A percentile compares a stretch with the other conserved stretches of the same genome.
These are phyloP conservation scores for Phytophthora sansomeana DNA, from an alignment of 352 stramenopile species.

Conservation along the genomic window DNA sequence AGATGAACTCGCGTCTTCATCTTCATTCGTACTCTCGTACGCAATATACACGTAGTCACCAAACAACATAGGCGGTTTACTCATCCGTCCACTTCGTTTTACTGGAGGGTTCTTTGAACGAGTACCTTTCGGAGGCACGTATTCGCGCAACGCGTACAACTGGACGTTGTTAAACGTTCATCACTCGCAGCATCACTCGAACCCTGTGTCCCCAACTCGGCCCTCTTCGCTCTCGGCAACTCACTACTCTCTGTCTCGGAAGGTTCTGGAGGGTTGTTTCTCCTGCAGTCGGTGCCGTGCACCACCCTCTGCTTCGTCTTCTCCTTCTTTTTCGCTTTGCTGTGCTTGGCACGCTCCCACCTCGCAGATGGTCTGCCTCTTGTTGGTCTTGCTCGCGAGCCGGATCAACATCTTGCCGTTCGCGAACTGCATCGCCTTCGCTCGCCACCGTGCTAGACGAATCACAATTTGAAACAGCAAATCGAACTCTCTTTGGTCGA, in stretches of 20 bases:
- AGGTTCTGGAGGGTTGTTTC: too few relatives aligned
- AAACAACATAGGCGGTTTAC: constrained; percentile 3
- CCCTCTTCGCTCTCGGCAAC: not conserved
- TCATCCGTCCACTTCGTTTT: constrained; percentile 11
- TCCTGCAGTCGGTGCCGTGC: not conserved
- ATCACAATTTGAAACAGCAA: not conserved
- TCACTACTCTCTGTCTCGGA: too few relatives aligned
- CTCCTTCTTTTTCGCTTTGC: not conserved
- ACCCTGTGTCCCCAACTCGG: too few relatives aligned
- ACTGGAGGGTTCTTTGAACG: not conserved
- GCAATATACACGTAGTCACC: constrained; percentile 3
- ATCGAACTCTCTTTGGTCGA: not conserved
- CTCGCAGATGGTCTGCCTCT: not conserved
- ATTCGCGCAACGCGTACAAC: not conserved
- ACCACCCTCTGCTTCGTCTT: not conserved
- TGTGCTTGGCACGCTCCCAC: not conserved
- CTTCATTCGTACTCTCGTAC: not conserved
- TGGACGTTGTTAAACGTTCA: not conserved
- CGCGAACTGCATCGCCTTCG: too few relatives aligned
- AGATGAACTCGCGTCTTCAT: not conserved
- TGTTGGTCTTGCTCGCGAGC: not conserved
- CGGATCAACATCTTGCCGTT: too few relatives aligned
- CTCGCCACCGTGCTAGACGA: too few relatives aligned
- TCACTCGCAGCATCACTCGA: not conserved
- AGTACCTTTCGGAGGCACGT: not conserved